Conservation (phyloP, 768 basidiomycete genomes). For the Lyophyllum semitale region DNA sequence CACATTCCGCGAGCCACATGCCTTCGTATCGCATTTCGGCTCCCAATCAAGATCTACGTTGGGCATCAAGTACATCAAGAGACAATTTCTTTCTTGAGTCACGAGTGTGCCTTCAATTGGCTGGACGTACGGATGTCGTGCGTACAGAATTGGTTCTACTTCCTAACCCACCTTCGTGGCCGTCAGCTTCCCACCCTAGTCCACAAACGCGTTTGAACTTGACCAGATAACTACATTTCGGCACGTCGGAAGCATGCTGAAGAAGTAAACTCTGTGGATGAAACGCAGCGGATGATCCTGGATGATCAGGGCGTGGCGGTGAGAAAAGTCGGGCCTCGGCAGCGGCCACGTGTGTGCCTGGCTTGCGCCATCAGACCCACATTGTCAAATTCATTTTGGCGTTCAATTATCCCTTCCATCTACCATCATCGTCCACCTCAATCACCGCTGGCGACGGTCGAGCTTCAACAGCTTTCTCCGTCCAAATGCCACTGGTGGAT, state of each 20-base stretch:
- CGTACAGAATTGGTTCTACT: too few species aligned
- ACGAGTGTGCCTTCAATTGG: too few species aligned
- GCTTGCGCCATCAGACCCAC: slow-evolving; percentile 5
- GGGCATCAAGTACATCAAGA: too few species aligned
- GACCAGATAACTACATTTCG: neutral
- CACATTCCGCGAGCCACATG: too few species aligned
- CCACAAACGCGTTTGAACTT: neutral
- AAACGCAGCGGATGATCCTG: neutral
- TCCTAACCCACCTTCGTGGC: too few species aligned
- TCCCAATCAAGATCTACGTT: too few species aligned
- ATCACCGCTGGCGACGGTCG: slow-evolving; percentile 2
- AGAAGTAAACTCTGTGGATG: neutral
- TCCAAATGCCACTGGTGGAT: slow-evolving; percentile 10
- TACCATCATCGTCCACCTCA: neutral
- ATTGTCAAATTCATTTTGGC: neutral
- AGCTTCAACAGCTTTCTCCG: neutral
- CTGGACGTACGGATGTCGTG: too few species aligned
- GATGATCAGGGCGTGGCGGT: neutral
- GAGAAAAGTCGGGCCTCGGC: neutral
- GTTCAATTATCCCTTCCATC: neutral
- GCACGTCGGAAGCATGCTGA: neutral
- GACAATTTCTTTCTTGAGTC: too few species aligned
- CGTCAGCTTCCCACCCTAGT: too few species aligned
- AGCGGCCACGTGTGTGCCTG: neutral
- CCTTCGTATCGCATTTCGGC: too few species aligned